phyloP scores from a whole-genome alignment of 1,139 yeast species.

The Maudiozyma humilis region DNA sequence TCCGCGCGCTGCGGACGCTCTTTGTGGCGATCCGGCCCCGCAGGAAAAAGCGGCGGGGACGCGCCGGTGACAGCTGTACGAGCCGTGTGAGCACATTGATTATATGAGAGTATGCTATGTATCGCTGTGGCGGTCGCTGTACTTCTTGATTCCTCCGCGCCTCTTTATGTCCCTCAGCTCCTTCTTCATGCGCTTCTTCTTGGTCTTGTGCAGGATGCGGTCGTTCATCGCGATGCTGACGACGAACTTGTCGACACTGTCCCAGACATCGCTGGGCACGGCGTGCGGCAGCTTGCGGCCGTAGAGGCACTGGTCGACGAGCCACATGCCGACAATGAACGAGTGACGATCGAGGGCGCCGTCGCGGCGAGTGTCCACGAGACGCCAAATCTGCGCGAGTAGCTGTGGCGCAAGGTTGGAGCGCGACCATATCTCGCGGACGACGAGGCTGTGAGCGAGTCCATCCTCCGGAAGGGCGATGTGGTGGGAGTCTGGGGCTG shows the following conservation, averaged over 20 bases:
- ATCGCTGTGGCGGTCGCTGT: no score
- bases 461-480: slow-evolving; percentile 35
- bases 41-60: no score
- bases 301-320: slow-evolving; percentile 89
- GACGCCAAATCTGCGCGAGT: slow-evolving; percentile 62
- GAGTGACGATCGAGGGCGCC: slow-evolving; percentile 75
- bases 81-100: neutral
- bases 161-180: slow-evolving; percentile 16
- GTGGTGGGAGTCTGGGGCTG: slow-evolving; percentile 3
- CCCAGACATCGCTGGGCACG: slow-evolving; percentile 55
- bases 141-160: slow-evolving; percentile 8
- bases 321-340: slow-evolving; percentile 91
- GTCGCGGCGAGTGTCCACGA: slow-evolving; percentile 69
- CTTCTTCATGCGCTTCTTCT: slow-evolving; percentile 3
- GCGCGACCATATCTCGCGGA: slow-evolving; percentile 70
- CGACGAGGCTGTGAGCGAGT: slow-evolving; percentile 43
- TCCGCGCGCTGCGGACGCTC: no score
- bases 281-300: slow-evolving; percentile 78
- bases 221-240: slow-evolving; percentile 4
- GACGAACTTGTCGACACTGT: slow-evolving; percentile 42
- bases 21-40: no score
- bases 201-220: slow-evolving; percentile 1
- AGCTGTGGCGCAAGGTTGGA: slow-evolving; percentile 61
- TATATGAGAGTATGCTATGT: no score
- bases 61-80: no score